Base-by-base conservation (phyloP, 1,284 basidiomycete species). In the Fomitopsis schrenkii region DNA sequence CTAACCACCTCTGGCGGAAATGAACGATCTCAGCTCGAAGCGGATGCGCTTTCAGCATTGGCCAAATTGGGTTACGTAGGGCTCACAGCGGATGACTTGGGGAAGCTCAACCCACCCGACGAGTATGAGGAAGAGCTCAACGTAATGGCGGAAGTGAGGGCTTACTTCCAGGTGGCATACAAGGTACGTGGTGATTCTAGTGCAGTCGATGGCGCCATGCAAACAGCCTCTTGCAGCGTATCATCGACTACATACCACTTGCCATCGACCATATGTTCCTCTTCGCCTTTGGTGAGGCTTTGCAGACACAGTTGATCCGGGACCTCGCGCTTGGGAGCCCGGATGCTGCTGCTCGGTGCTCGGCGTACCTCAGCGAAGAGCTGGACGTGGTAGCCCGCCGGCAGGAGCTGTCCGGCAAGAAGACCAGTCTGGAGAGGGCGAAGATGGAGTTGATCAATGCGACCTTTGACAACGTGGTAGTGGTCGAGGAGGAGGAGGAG, bases 131-230 rank as follows among this genome's bases (percentile, higher is more conserved):
- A 76, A 5, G 81, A 82, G 64, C 67, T 85, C n/a, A 62, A 74
- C 19, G 71, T 81, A 40, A 62, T 38, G 77, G 79, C 80, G 2
- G 79, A 81, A 58, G 79, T 81, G 1, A 68, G 79, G 7, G 81
- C 78, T 0, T 84, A 82, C 67, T 83, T 81, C 67, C 76, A 80
- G 65, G 76, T 81, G 7, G 66, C 77, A 0, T 79, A 79, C 69
- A 80, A 79, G 77, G 79, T 78, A 22, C 3, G 62, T 61, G 1
- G 14, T 56, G 17, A 12, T 4, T 14, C 36, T 26, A 17, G 38
- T 53, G 52, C 33, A 14, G 12, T 2, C 10, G 9, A n/a, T n/a
- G 19, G 55, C 2, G 50, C 12, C 9, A 15, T 40, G 5, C 12
- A 40, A 3, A 8, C 22, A 41, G n/a, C 17, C 35, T 53, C 8